Evolutionary conservation across 2,329 filamentous ascomycete species (phyloP).

Genomic region (Neopestalotiopsis sp.): DNA sequence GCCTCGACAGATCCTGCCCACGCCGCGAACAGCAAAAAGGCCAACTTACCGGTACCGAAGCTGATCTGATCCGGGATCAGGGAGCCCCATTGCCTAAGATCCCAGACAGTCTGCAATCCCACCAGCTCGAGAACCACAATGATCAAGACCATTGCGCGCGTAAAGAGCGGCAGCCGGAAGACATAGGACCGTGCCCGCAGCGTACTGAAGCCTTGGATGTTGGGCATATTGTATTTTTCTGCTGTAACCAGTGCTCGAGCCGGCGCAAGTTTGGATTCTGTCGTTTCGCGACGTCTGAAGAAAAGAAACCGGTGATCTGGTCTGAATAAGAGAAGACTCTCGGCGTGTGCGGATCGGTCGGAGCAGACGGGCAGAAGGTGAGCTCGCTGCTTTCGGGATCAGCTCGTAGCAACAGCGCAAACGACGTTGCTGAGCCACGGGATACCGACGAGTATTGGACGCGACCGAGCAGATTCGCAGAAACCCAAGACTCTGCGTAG

Average conservation of each 20-base stretch:
- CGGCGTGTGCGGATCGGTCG: not conserved
- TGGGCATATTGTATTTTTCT: slow-evolving; percentile 35
- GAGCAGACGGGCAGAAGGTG: not conserved
- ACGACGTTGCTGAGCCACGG: not conserved
- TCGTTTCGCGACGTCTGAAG: not conserved
- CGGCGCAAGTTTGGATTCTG: not conserved
- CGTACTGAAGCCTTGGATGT: slow-evolving; percentile 66
- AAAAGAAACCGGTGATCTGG: not conserved
- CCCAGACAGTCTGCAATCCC: slow-evolving; percentile 72
- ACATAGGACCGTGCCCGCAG: slow-evolving; percentile 80
- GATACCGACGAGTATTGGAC: no score
- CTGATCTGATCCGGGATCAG: slow-evolving; percentile 79
- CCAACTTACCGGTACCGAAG: slow-evolving; percentile 69
- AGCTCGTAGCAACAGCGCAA: not conserved
- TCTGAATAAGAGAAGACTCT: not conserved
- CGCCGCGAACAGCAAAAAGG: not conserved
- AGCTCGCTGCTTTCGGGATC: not conserved
- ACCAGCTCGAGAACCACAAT: slow-evolving; percentile 75
- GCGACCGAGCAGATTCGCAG: not conserved
- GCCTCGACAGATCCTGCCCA: not conserved
- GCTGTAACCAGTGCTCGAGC: not conserved
- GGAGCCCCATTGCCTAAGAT: slow-evolving; percentile 77
- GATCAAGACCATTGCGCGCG: slow-evolving; percentile 70
- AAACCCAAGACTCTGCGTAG: not conserved
- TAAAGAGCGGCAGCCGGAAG: slow-evolving; percentile 86